Evolutionary conservation across 148 eudicot species (phyloP).

Genomic region (Silene latifolia): DNA sequence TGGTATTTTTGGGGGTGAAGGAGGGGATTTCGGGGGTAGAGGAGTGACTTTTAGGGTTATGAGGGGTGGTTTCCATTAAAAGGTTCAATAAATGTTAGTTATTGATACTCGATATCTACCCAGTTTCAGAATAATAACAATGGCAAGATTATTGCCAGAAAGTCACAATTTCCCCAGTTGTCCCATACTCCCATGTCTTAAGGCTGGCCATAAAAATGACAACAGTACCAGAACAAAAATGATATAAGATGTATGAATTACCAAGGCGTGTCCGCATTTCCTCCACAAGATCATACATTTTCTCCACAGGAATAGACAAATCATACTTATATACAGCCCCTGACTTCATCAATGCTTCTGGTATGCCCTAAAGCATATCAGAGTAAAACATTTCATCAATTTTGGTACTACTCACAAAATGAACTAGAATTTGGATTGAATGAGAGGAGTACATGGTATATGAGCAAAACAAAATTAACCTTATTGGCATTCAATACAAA

Average conservation of each 20-base stretch:
- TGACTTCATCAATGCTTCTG: slow-evolving; percentile 88
- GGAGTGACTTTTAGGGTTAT: too few relatives aligned
- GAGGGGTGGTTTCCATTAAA: too few relatives aligned
- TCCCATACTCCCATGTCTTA: too few relatives aligned
- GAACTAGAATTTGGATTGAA: neutral
- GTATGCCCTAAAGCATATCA: slow-evolving; percentile 55
- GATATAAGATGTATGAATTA: slow-evolving; percentile 31
- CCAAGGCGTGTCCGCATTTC: slow-evolving; percentile 84
- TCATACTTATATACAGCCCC: slow-evolving; percentile 98
- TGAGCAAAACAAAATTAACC: neutral
- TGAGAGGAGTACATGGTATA: neutral
- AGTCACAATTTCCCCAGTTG: too few relatives aligned
- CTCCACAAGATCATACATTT: slow-evolving; percentile 91
- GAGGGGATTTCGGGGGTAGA: too few relatives aligned
- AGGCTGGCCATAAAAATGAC: too few relatives aligned
- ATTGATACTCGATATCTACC: too few relatives aligned
- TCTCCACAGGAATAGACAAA: slow-evolving; percentile 83
- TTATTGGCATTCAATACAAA: neutral
- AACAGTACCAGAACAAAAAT: neutral
- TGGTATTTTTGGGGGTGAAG: too few relatives aligned
- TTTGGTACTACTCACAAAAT: neutral
- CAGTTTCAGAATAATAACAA: too few relatives aligned
- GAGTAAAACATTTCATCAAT: neutral
- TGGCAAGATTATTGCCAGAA: too few relatives aligned
- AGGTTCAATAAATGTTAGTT: too few relatives aligned